These are phyloP conservation scores for Salix purpurea DNA, from an alignment of 345 rosid genomes.

Conservation along the genomic window DNA sequence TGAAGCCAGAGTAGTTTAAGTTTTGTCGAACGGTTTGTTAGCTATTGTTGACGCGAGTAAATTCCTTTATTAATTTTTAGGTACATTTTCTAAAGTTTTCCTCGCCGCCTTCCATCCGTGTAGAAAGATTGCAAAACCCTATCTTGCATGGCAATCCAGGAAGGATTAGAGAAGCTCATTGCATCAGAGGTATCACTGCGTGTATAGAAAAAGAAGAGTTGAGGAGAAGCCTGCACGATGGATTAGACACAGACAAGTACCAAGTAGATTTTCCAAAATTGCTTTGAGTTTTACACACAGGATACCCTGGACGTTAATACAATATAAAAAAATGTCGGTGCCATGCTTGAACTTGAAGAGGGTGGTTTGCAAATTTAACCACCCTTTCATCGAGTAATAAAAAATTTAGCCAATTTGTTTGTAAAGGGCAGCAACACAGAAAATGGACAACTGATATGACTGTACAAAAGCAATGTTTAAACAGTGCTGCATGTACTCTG, in stretches of 20 bases:
- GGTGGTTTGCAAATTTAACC: constrained; percentile 6
- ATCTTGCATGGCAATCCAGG: neutral
- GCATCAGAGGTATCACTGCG: neutral
- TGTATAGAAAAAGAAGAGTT: neutral
- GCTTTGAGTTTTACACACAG: neutral
- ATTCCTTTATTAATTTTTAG: neutral
- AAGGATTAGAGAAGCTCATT: neutral
- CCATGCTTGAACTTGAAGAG: neutral
- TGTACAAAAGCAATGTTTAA: constrained; percentile 12
- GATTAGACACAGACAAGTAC: neutral
- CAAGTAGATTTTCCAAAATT: neutral
- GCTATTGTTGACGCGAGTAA: too few relatives aligned
- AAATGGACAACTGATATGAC: neutral
- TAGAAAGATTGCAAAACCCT: neutral
- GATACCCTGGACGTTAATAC: neutral
- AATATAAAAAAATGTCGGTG: neutral
- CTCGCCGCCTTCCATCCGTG: neutral
- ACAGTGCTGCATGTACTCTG: neutral
- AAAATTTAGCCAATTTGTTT: constrained; percentile 3
- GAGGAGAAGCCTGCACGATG: neutral
- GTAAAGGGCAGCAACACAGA: constrained; percentile 7
- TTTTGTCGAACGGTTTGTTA: neutral
- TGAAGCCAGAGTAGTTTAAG: too few relatives aligned
- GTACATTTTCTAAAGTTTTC: neutral
- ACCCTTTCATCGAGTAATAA: constrained; percentile 1